Evolutionary conservation across 1,284 basidiomycete genomes (phyloP).

Genomic region (Ceratobasidium sp.): DNA sequence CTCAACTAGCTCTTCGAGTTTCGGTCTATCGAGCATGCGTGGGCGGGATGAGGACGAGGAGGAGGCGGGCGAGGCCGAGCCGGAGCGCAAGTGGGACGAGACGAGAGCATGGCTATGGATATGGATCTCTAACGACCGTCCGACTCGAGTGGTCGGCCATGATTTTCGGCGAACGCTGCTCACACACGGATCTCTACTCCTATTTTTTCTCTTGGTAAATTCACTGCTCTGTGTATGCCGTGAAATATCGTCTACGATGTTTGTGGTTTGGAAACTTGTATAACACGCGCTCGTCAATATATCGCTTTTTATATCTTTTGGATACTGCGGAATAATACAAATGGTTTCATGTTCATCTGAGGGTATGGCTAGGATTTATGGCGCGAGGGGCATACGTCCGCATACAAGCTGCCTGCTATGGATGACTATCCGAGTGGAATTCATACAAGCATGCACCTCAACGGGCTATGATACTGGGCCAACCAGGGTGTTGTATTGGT

Average conservation of each 20-base stretch:
- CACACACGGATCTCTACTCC: neutral
- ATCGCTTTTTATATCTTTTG: conserved; percentile 32
- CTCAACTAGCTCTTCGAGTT: conserved; percentile 23
- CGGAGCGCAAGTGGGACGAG: conserved; percentile 37
- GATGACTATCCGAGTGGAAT: too few species aligned
- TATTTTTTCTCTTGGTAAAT: conserved; percentile 1
- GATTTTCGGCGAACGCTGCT: too few species aligned
- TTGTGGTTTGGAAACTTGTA: neutral
- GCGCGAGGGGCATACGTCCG: too few species aligned
- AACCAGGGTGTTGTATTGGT: too few species aligned
- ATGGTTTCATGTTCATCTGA: too few species aligned
- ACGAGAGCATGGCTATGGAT: conserved; percentile 40
- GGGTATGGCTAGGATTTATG: too few species aligned
- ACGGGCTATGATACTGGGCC: too few species aligned
- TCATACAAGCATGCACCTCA: too few species aligned
- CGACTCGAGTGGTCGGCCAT: too few species aligned
- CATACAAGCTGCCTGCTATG: too few species aligned
- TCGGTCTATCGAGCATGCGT: conserved; percentile 17
- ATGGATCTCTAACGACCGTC: conserved; percentile 41
- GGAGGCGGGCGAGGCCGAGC: conserved; percentile 24
- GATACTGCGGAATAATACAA: too few species aligned
- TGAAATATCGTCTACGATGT: neutral
- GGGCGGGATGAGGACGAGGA: conserved; percentile 24
- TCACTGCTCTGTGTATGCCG: conserved; percentile 16
- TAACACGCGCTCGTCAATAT: conserved; percentile 24